Evolutionary conservation across 2,329 filamentous ascomycete species (phyloP).

Genomic region (Paraphaeosphaeria minitans): DNA sequence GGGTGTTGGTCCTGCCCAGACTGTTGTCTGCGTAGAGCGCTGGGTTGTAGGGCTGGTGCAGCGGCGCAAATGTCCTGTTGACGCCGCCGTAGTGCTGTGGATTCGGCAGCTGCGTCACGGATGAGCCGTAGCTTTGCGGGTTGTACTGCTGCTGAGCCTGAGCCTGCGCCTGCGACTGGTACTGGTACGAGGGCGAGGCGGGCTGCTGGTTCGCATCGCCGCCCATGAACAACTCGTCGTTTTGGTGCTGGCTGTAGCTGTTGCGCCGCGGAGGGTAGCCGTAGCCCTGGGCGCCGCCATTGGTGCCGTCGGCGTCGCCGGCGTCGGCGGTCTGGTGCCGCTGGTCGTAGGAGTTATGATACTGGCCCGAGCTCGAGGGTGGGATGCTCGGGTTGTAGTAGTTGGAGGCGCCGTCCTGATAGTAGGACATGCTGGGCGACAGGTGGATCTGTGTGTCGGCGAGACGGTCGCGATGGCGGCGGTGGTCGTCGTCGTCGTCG

Average conservation of each 20-base stretch:
- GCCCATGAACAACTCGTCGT: slow-evolving; percentile 69
- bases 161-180: slow-evolving; percentile 34
- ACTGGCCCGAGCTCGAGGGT: slow-evolving; percentile 46
- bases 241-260: slow-evolving; percentile 42
- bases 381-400: slow-evolving; percentile 53
- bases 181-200: slow-evolving; percentile 48
- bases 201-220: slow-evolving; percentile 31
- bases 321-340: slow-evolving; percentile 64
- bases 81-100: slow-evolving; percentile 64
- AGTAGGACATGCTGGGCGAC: slow-evolving; percentile 58
- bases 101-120: slow-evolving; percentile 55
- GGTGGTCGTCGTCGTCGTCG: too few relatives aligned
- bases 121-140: slow-evolving; percentile 63
- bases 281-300: slow-evolving; percentile 49
- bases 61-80: slow-evolving; percentile 42
- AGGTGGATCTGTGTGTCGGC: slow-evolving; percentile 16
- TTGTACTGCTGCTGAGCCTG: slow-evolving; percentile 59
- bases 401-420: slow-evolving; percentile 61
- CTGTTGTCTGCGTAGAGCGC: slow-evolving; percentile 49
- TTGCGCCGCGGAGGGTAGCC: slow-evolving; percentile 45
- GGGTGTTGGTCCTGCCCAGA: slow-evolving; percentile 37
- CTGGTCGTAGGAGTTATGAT: slow-evolving; percentile 46
- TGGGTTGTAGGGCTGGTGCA: slow-evolving; percentile 52
- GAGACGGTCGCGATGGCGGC: slow-evolving; percentile 23
- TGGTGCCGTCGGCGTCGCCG: slow-evolving; percentile 78